Evolutionary conservation across 1,284 basidiomycete species (phyloP), one percentile per base, ranked within the genome.

Genomic region (Waitea zeae): DNA sequence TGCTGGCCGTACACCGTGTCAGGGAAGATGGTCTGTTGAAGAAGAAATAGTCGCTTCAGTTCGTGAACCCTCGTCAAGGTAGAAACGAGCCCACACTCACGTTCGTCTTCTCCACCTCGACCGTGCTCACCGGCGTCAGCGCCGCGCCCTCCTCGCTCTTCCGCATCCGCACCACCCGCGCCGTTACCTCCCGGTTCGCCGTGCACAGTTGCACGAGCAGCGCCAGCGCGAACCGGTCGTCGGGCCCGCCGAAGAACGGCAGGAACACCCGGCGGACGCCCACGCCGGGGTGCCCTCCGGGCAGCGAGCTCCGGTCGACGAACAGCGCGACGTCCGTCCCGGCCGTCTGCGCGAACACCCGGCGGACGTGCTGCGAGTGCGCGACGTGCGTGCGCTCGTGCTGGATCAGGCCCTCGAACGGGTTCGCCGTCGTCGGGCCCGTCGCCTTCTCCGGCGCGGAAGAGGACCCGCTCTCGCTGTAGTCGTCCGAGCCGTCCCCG

Each of bases 241-340:
- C 90, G 0, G 86, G 78, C 0, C 90, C 90, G 34, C 89, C 90
- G 50, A 89, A 81, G 67, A 93, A 95, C 0, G 84, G 81, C 26
- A 93, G 52, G 57, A 90, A 78, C 35, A 90, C 53, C 44, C 84
- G 83, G 43, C 76, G 70, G 20, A 48, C 44, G 40, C 39, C 37
- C n/a, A 37, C 36, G 46, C 56, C 33, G 36, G 44, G 33, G 37
- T 37, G 18, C 44, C 51, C 20, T 22, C 41, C 44, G 20, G n/a
- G n/a, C n/a, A n/a, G n/a, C n/a, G n/a, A n/a, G n/a, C n/a, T 39
- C 20, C 69, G 62, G 45, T 92, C 87, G 36, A 92, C 67, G 51
- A 88, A 86, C 19, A 95, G 55, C 2, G 79, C 88, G 14, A 90
- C 72, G 44, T 88, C 80, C 3, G 57, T 56, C n/a, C n/a, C n/a